These are phyloP conservation scores for Hypoxylon sp. DNA, from an alignment of 2,329 filamentous ascomycete species.

Conservation along the genomic window DNA sequence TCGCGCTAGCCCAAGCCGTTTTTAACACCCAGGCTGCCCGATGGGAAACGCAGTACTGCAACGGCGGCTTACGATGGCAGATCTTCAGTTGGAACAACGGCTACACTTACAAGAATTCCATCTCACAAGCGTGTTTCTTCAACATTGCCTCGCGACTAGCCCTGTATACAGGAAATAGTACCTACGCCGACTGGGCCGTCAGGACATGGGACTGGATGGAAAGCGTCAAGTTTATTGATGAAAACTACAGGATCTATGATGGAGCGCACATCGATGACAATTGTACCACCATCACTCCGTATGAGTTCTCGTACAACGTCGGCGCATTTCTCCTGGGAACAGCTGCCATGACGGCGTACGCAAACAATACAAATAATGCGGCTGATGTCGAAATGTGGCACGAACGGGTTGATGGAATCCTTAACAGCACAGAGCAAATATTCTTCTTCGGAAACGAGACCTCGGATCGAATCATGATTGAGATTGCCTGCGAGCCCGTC, in stretches of 20 bases:
- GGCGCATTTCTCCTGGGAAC: constrained; percentile 76
- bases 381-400: constrained; percentile 67
- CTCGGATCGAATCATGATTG: constrained; percentile 69
- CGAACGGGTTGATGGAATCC: constrained; percentile 68
- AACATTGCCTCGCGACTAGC: constrained; percentile 77
- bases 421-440: constrained; percentile 68
- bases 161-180: constrained; percentile 81
- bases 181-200: constrained; percentile 84
- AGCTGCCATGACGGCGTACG: constrained; percentile 78
- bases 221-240: constrained; percentile 69
- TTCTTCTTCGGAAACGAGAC: constrained; percentile 66
- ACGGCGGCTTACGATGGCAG: constrained; percentile 87
- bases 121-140: constrained; percentile 75
- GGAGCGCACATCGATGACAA: constrained; percentile 70
- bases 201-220: constrained; percentile 79
- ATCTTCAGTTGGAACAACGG: constrained; percentile 87
- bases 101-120: constrained; percentile 82
- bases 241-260: constrained; percentile 73
- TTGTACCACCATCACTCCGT: constrained; percentile 70
- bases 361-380: constrained; percentile 53
- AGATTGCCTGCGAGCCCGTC: constrained; percentile 75
- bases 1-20: constrained; percentile 81
- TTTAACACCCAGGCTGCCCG: constrained; percentile 84
- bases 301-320: constrained; percentile 79
- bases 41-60: constrained; percentile 78